A percentile compares a stretch with the other conserved stretches of the same genome.
Conservation (phyloP, 495 filamentous ascomycete species). For the Aspergillus avenaceus region DNA sequence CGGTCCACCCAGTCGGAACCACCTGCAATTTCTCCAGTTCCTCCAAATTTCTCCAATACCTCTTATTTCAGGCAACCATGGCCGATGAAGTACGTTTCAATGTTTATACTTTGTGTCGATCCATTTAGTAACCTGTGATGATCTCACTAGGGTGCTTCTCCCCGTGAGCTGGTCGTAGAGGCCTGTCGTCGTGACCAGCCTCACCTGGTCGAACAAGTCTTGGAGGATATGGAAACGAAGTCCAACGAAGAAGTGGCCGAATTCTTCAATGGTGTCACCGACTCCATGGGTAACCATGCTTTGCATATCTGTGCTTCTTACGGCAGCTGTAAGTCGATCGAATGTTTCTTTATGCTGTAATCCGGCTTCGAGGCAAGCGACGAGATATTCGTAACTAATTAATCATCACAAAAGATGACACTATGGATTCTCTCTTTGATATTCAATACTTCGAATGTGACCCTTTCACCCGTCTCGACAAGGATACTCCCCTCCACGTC, state of each 20-base stretch:
- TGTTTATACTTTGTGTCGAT: conserved; percentile 10
- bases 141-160: conserved; percentile 70
- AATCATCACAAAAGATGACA: conserved; percentile 60
- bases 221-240: conserved; percentile 36
- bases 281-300: conserved; percentile 79
- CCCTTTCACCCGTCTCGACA: conserved; percentile 72
- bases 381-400: not conserved
- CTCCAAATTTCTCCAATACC: not conserved
- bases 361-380: not conserved
- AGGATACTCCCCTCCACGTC: conserved; percentile 86
- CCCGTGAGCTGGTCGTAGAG: conserved; percentile 82
- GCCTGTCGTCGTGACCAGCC: conserved; percentile 90
- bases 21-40: not conserved
- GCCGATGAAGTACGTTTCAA: conserved; percentile 36
- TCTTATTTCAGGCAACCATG: conserved; percentile 25
- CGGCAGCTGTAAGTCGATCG: conserved; percentile 69
- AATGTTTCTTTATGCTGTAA: too few relatives aligned
- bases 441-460: conserved; percentile 94
- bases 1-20: not conserved
- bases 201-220: conserved; percentile 66
- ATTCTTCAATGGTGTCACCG: conserved; percentile 78
- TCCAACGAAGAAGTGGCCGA: conserved; percentile 56
- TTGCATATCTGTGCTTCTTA: conserved; percentile 83
- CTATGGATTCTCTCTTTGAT: conserved; percentile 89
- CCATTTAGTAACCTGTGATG: conserved; percentile 7